Base-by-base conservation (phyloP, 768 basidiomycete genomes). In the Panaeolus cyanescens region DNA sequence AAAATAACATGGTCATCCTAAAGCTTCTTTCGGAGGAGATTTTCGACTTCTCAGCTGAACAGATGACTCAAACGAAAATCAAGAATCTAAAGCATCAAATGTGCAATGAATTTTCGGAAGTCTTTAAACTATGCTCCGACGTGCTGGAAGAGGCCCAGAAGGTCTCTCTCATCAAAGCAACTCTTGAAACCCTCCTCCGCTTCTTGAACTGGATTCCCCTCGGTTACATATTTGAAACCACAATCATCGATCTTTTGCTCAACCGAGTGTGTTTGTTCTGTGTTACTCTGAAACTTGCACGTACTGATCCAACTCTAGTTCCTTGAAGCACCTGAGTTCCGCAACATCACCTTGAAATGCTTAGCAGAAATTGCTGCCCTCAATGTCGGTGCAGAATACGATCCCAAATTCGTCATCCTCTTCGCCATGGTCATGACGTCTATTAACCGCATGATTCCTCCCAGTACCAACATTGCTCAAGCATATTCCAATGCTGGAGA, bases 201-300 rank as follows among this genome's bases (percentile, higher is more conserved):
- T 99, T 99, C 84, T 78, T 99, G 68, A 98, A 98, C 74, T 99
- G 97, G 97, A 99, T 99, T 69, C 97, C 97, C 54, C 80, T 99
- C 55, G 97, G 96, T 20, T 99, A 96, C 73, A 98, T 99, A 67
- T 99, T 99, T 70, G 97, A 99, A 77, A 99, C 97, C 1, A 93
- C 91, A 33, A 90, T 99, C 67, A 98, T 99, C 63, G 97, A 99
- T 74, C 84, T 93, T 58, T 83, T 99, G 17, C 84, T 99, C 32
- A 90, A 88, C 71, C 86, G 96, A 67, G 96, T 97, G 77, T 75
- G 92, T 83, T 32, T 28, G 20, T 42, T 54, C 59, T 34, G 30
- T 22, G 65, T 54, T 53, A 56, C 20, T 37, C 45, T 45, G 53
- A 50, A 37, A 6, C 50, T 40, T 31, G 59, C 66, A 40, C 63